Evolutionary conservation across 176 grass and related monocot species (phyloP), one percentile per base, ranked within the genome.

Genomic region (Ensete glaucum): DNA sequence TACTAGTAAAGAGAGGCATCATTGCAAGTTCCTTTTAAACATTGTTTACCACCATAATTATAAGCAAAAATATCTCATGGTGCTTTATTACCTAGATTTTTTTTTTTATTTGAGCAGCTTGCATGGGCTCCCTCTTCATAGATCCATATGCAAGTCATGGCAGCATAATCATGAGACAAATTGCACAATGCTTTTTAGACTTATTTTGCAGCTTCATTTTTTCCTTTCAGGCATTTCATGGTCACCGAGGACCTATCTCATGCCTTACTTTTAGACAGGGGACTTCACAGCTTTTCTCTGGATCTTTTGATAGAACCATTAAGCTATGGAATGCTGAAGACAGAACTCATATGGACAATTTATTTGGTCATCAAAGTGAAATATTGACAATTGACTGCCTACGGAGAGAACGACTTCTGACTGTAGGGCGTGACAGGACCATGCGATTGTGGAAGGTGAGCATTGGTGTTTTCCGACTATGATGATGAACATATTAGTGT

Each of bases 311-410:
- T 24, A 84, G 92, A 73, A 87, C 86, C 52, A 88, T 96, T 80
- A 96, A 91, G 84, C 86, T 89, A 75, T 96, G 92, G 92, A 96
- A 96, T 91, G 86, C 84, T 73, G 92, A 96, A 27, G 92, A 96
- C 8, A 85, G 86, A 82, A 91, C 92, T 74, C 89, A 96, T 50
- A 89, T 96, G 81, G 87, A 91, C 74, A 91, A 90, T 73, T 75
- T 96, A 69, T 89, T 85, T 53, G 92, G 92, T 17, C 92, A 96
- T 75, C 92, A 96, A 70, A 91, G 83, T 71, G 92, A 96, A 76
- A 89, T 91, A 34, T 65, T 96, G 72, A 83, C 86, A 57, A 91
- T 91, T 59, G 92, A 96, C 85, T 88, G 88, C 63, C 74, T 89
- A 63, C 74, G 67, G 71, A 96, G 91, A 86, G 92, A 96, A 65